phyloP scores from a whole-genome alignment of 2,329 filamentous ascomycete genomes.

The Diaporthe eres region DNA sequence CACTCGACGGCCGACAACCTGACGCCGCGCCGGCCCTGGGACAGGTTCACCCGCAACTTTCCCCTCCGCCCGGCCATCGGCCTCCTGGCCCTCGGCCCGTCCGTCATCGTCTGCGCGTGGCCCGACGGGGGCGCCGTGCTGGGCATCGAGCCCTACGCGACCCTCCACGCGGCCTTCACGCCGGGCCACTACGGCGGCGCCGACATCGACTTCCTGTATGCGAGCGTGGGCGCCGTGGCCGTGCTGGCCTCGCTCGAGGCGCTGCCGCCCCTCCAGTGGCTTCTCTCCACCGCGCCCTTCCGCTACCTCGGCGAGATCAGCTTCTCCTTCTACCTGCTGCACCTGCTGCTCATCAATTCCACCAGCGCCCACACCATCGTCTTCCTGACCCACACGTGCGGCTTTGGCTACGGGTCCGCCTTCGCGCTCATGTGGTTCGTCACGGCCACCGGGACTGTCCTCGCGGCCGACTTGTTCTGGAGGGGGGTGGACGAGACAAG shows the following conservation, averaged over 20 bases:
- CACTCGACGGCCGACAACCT: neutral
- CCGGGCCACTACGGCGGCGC: conserved; percentile 36
- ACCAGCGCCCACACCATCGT: neutral
- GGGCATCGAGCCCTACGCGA: neutral
- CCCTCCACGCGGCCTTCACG: conserved; percentile 42
- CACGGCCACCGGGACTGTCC: neutral
- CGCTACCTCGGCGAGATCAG: conserved; percentile 52
- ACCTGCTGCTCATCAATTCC: conserved; percentile 41
- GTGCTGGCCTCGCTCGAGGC: conserved; percentile 47
- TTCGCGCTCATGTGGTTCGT: neutral
- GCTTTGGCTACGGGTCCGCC: neutral
- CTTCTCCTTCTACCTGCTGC: conserved; percentile 52
- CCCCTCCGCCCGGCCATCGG: conserved; percentile 48
- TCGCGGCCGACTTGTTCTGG: conserved; percentile 15
- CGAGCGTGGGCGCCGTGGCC: conserved; percentile 50
- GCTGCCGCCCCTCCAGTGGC: conserved; percentile 45
- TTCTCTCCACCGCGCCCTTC: conserved; percentile 47
- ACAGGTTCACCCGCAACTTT: conserved; percentile 45
- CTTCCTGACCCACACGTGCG: neutral
- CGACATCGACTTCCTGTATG: conserved; percentile 48
- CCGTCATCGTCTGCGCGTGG: conserved; percentile 4
- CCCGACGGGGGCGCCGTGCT: neutral
- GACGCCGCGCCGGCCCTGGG: conserved; percentile 7
- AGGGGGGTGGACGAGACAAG: conserved; percentile 3
- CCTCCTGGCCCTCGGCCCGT: conserved; percentile 46